phyloP scores from a whole-genome alignment of 768 basidiomycete species.

The Mycena vitilis region DNA sequence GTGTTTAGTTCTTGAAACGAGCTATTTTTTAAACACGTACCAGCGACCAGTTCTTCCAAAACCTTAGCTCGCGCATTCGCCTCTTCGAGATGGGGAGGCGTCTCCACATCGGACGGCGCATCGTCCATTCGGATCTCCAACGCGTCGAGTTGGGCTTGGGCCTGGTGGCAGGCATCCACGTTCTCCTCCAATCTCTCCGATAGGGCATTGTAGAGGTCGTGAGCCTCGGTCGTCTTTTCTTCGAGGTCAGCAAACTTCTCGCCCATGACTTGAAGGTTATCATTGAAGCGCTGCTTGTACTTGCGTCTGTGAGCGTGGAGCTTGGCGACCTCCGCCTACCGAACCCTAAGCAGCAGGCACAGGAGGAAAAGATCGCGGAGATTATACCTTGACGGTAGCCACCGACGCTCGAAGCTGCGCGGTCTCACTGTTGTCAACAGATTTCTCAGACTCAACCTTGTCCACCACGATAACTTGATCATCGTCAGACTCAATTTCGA shows the following conservation, averaged over 20 bases:
- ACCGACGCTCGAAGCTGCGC: slow-evolving; percentile 31
- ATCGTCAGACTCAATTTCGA: slow-evolving; percentile 32
- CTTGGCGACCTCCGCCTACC: slow-evolving; percentile 50
- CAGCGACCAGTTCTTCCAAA: slow-evolving; percentile 54
- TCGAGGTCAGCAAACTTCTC: slow-evolving; percentile 55
- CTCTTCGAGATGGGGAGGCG: slow-evolving; percentile 36
- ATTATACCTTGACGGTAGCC: slow-evolving; percentile 34
- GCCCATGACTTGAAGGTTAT: slow-evolving; percentile 52
- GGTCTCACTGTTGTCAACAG: slow-evolving; percentile 21
- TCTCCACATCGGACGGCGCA: slow-evolving; percentile 11
- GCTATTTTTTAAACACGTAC: slow-evolving; percentile 43
- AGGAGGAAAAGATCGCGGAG: slow-evolving; percentile 9
- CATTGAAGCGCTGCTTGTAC: slow-evolving; percentile 56
- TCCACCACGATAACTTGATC: slow-evolving; percentile 17
- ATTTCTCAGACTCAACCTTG: slow-evolving; percentile 14
- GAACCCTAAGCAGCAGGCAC: slow-evolving; percentile 16
- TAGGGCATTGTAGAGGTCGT: slow-evolving; percentile 49
- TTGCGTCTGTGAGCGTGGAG: slow-evolving; percentile 54
- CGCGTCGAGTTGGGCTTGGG: slow-evolving; percentile 50
- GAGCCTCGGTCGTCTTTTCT: slow-evolving; percentile 52
- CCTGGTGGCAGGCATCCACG: slow-evolving; percentile 42
- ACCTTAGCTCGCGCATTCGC: slow-evolving; percentile 48
- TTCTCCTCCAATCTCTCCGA: slow-evolving; percentile 51
- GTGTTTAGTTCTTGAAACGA: slow-evolving; percentile 13
- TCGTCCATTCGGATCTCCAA: slow-evolving; percentile 47